These are phyloP conservation scores for Candida morakotiae DNA, from an alignment of 805 yeast species.

Conservation along the genomic window DNA sequence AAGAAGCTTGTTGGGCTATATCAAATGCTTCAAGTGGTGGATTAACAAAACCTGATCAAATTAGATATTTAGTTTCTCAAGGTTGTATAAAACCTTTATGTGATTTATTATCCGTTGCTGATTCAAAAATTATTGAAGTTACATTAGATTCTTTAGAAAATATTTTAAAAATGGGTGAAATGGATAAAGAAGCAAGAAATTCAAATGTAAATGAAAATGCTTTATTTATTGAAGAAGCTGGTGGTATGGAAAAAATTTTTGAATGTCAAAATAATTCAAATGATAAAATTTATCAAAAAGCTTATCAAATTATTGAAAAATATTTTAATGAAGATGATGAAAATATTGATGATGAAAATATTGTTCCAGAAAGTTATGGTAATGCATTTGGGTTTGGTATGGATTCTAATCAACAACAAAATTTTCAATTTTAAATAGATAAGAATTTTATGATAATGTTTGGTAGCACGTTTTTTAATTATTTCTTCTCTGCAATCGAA, in stretches of 20 bases:
- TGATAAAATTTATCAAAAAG: slow-evolving; percentile 88
- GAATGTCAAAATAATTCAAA: slow-evolving; percentile 89
- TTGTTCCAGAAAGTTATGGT: slow-evolving; percentile 74
- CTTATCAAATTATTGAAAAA: slow-evolving; percentile 83
- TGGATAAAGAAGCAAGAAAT: slow-evolving; percentile 77
- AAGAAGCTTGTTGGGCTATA: slow-evolving; percentile 99
- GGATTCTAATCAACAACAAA: slow-evolving; percentile 48
- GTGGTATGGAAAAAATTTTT: slow-evolving; percentile 95
- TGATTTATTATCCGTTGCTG: slow-evolving; percentile 84
- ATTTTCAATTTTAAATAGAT: slow-evolving; percentile 41
- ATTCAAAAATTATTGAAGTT: slow-evolving; percentile 87
- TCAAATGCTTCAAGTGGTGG: slow-evolving; percentile 98
- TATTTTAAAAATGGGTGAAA: slow-evolving; percentile 89
- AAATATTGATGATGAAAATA: slow-evolving; percentile 58
- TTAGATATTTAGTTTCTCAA: slow-evolving; percentile 86
- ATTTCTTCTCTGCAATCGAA: slow-evolving; percentile 2
- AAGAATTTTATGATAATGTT: not conserved
- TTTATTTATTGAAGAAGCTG: slow-evolving; percentile 92
- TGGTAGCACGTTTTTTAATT: not conserved
- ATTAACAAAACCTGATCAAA: slow-evolving; percentile 84
- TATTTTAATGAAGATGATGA: slow-evolving; percentile 89
- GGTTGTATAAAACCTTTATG: slow-evolving; percentile 97
- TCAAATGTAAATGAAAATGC: slow-evolving; percentile 79
- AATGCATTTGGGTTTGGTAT: slow-evolving; percentile 88
- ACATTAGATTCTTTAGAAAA: slow-evolving; percentile 94